Evolutionary conservation across 2,329 filamentous ascomycete species (phyloP), one percentile per base, ranked within the genome.

Genomic region (Ophiocordyceps camponoti-rufipedis): DNA sequence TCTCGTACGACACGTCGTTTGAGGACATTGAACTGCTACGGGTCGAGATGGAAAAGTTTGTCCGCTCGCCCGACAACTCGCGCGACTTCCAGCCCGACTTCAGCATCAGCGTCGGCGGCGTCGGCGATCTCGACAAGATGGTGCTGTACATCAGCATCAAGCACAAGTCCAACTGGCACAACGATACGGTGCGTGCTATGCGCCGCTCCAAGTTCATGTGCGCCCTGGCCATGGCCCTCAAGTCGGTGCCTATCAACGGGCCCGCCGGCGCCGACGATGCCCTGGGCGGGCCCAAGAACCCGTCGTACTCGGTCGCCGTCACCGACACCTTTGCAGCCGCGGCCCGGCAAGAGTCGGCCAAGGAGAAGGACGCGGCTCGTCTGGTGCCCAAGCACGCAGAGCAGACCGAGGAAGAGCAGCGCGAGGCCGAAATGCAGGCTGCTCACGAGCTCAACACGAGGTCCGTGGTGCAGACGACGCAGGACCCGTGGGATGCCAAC

Each of bases 191-290:
- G 39, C 82, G 88, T 39, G 80, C 81, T 16, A 74, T 82, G 7
- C 79, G 88, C 45, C 80, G 89, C 49, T 93, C 84, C 60, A 96
- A 94, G 64, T 96, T 98, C 66, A 94, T 96, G 79, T 94, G 88
- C 58, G 91, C 91, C 1, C 69, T 98, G 48, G 80, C 91, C 5
- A 64, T 87, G 9, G 87, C 89, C 4, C 67, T 95, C 48, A 84
- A 86, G 63, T 87, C 82, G 65, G 73, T 98, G 16, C 89, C 88
- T 10, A 89, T 98, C 56, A 74, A 85, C 54, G 78, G 69, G 18
- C 89, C 89, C 46, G 87, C 82, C 39, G 87, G 82, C 48, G 84
- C 80, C 46, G 67, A 65, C 47, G 74, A 78, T 46, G 52, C 70
- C 35, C 64, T 80, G 2, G 78, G 78, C 47, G 75, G 74, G 39